phyloP scores from a whole-genome alignment of 441 rosid genomes.

The Mallotus repandus region DNA sequence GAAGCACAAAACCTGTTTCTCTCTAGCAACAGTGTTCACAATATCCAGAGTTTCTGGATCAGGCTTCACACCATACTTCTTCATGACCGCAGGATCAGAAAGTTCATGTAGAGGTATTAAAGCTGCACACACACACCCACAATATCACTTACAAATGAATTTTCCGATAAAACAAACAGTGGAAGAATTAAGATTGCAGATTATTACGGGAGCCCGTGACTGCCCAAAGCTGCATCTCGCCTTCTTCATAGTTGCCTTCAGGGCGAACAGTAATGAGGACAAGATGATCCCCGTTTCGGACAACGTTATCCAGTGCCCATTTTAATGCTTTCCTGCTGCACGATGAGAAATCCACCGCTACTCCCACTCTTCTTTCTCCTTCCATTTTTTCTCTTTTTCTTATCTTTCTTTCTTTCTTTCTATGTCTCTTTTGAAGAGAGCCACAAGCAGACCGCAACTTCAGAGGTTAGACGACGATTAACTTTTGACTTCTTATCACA shows the following conservation, averaged over 20 bases:
- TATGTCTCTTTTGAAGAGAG: background rate
- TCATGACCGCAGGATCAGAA: slow-evolving; percentile 56
- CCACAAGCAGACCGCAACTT: background rate
- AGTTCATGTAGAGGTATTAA: slow-evolving; percentile 65
- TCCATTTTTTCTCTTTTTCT: slow-evolving; percentile 41
- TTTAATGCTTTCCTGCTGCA: slow-evolving; percentile 75
- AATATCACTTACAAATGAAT: background rate
- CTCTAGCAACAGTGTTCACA: slow-evolving; percentile 48
- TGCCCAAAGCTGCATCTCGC: slow-evolving; percentile 94
- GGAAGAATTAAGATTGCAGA: background rate
- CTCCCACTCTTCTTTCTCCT: slow-evolving; percentile 67
- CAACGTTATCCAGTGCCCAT: slow-evolving; percentile 85
- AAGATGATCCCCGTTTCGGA: slow-evolving; percentile 72
- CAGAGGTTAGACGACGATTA: background rate
- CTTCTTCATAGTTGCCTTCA: slow-evolving; percentile 62
- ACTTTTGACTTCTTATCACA: too few relatives aligned
- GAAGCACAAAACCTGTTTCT: slow-evolving; percentile 43
- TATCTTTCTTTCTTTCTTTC: background rate
- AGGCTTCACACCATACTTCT: slow-evolving; percentile 72
- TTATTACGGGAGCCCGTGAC: slow-evolving; percentile 77
- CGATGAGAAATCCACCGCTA: slow-evolving; percentile 89
- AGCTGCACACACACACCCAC: slow-evolving; percentile 41
- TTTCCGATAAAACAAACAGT: background rate
- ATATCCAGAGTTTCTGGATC: slow-evolving; percentile 78
- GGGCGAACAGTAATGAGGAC: slow-evolving; percentile 59